Evolutionary conservation across 495 filamentous ascomycete genomes (phyloP), one percentile per base, ranked within the genome.

Genomic region (Baudoinia panamericana): DNA sequence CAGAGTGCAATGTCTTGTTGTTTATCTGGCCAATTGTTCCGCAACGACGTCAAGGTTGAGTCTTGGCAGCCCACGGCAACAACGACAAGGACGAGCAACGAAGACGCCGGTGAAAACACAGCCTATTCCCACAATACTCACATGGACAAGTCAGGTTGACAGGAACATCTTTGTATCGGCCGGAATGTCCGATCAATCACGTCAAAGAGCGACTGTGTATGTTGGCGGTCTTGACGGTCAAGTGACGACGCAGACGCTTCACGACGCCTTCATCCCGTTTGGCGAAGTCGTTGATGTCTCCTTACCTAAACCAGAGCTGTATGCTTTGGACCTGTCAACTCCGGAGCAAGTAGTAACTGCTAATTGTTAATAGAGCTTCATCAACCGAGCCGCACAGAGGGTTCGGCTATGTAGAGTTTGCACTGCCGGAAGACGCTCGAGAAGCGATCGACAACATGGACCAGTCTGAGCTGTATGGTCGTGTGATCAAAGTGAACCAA

Each of bases 381-480:
- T 59, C 57, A 12, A 75, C 66, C 23, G 84, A 92, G 10, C 66
- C 72, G 9, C 90, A 99, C 59, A 68, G 87, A 35, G 90, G 90
- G 0, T 99, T 95, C 61, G 92, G 86, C 46, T 96, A 96, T 54
- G 83, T 99, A 26, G 90, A 99, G 55, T 99, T 83, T 58, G 85
- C 94, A 53, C 65, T 82, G 24, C 69, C 75, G 16, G 75, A 75
- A 39, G 90, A 99, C 63, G 87, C 86, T 33, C 79, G 77, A 45
- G 90, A 95, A 60, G 90, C 90, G 26, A 93, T 99, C 56, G 84
- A 96, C 68, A 99, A 99, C 60, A 95, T 96, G 92, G 84, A 99
- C 53, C 85, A 92, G 55, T 78, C 85, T 45, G 86, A 94, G 65
- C 69, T 99, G n/a, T 95, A 84, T 56, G 92, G 88, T 2, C 71